Evolutionary conservation across 805 yeast species (phyloP).

Genomic region (Isabelozyma heimii): DNA sequence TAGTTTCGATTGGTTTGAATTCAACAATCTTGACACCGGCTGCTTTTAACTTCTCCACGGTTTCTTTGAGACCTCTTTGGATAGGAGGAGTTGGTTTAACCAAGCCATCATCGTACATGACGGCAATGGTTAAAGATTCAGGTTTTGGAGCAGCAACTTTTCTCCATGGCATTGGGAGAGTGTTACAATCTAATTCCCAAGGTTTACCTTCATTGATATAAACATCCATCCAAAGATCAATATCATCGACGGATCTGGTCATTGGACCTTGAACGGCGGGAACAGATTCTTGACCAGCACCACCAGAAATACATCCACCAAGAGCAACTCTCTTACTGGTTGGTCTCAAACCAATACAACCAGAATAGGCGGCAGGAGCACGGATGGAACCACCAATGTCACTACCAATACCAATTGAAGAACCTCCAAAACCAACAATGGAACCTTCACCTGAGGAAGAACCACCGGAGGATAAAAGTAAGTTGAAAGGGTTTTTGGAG

Average conservation of each 20-base stretch:
- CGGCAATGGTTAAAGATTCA: constrained; percentile 52
- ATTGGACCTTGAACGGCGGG: constrained; percentile 69
- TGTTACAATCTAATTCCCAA: constrained; percentile 51
- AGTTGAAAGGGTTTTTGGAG: constrained; percentile 37
- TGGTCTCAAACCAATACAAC: constrained; percentile 43
- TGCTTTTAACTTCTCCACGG: constrained; percentile 50
- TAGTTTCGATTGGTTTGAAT: constrained; percentile 56
- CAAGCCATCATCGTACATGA: constrained; percentile 61
- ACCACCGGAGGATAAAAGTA: constrained; percentile 40
- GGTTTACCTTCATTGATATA: constrained; percentile 65
- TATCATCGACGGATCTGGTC: constrained; percentile 61
- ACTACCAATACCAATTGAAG: constrained; percentile 38
- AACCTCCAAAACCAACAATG: constrained; percentile 39
- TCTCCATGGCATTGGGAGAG: constrained; percentile 54
- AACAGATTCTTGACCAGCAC: constrained; percentile 65
- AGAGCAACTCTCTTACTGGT: constrained; percentile 33
- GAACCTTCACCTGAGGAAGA: constrained; percentile 47
- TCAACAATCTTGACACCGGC: constrained; percentile 60
- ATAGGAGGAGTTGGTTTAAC: constrained; percentile 70
- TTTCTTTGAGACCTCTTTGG: constrained; percentile 51
- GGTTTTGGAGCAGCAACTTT: constrained; percentile 40
- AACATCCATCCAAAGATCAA: constrained; percentile 64
- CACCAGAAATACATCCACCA: constrained; percentile 49
- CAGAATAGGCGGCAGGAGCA: constrained; percentile 43
- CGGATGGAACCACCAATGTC: constrained; percentile 46